Evolutionary conservation across 2,329 filamentous ascomycete genomes (phyloP).

Genomic region (Blumeria graminis): DNA sequence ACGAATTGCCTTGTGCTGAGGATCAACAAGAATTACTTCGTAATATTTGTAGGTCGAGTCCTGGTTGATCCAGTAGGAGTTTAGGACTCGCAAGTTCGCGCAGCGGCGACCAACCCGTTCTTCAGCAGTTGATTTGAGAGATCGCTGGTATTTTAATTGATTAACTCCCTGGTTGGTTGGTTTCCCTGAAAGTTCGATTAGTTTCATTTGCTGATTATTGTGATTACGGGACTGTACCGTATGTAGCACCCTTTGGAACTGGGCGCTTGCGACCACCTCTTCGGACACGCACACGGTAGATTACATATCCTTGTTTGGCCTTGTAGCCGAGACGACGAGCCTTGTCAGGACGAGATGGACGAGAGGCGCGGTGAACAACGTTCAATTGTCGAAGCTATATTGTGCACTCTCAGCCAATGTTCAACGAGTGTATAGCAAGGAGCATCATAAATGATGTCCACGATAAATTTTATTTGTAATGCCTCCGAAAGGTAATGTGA

Average conservation of each 20-base stretch:
- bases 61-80: conserved; percentile 99
- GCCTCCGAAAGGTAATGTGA: not conserved
- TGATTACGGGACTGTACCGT: conserved; percentile 39
- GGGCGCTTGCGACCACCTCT: conserved; percentile 98
- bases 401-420: conserved; percentile 99
- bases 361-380: conserved; percentile 97
- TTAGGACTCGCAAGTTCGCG: conserved; percentile 96
- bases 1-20: conserved; percentile 99
- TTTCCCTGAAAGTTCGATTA: conserved; percentile 43
- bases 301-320: conserved; percentile 99
- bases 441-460: conserved; percentile 16
- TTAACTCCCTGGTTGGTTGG: conserved; percentile 99
- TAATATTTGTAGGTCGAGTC: conserved; percentile 99
- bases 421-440: conserved; percentile 97
- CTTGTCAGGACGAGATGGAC: conserved; percentile 97
- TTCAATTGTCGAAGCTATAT: conserved; percentile 99
- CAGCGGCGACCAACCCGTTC: conserved; percentile 98
- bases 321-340: conserved; percentile 99
- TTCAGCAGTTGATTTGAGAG: conserved; percentile 90
- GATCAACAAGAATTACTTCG: conserved; percentile 98
- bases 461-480: conserved; percentile 1
- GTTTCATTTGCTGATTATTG: not conserved
- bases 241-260: conserved; percentile 92
- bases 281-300: conserved; percentile 97
- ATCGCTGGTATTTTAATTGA: conserved; percentile 99